These are phyloP conservation scores for Eutrema salsugineum DNA, from an alignment of 441 rosid genomes.

Conservation along the genomic window DNA sequence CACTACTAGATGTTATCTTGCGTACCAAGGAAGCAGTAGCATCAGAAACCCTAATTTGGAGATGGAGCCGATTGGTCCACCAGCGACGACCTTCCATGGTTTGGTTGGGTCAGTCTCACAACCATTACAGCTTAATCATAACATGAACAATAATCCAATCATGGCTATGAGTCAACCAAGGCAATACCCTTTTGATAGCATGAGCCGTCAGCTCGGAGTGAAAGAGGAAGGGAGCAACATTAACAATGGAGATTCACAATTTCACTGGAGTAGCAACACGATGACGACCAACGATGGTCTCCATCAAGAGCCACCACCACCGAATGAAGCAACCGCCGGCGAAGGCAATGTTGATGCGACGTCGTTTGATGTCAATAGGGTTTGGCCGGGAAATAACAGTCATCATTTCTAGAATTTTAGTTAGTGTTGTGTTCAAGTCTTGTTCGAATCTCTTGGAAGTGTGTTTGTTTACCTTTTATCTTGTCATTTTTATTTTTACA, in stretches of 20 bases:
- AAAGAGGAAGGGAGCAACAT: not conserved
- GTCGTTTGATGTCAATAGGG: not conserved
- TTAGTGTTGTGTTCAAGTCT: not conserved
- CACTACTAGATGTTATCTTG: not conserved
- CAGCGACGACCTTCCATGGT: not conserved
- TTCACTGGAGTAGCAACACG: not conserved
- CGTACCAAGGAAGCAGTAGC: constrained; percentile 4
- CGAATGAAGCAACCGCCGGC: not conserved
- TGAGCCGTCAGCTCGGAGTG: too few relatives aligned
- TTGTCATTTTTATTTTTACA: too few relatives aligned
- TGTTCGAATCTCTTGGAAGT: not conserved
- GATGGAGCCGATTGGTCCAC: not conserved
- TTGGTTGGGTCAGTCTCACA: not conserved
- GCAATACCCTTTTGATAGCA: not conserved
- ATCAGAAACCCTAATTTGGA: not conserved
- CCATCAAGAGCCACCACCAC: too few relatives aligned
- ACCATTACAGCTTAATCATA: not conserved
- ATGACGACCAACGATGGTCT: not conserved
- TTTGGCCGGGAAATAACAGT: not conserved
- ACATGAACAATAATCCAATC: not conserved
- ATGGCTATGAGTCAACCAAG: not conserved
- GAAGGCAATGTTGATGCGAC: not conserved
- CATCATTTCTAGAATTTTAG: not conserved
- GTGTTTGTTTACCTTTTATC: too few relatives aligned
- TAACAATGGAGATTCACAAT: not conserved